Base-by-base conservation (phyloP, 371 early-diverging fungal genomes). In the Lichtheimia ramosa region DNA sequence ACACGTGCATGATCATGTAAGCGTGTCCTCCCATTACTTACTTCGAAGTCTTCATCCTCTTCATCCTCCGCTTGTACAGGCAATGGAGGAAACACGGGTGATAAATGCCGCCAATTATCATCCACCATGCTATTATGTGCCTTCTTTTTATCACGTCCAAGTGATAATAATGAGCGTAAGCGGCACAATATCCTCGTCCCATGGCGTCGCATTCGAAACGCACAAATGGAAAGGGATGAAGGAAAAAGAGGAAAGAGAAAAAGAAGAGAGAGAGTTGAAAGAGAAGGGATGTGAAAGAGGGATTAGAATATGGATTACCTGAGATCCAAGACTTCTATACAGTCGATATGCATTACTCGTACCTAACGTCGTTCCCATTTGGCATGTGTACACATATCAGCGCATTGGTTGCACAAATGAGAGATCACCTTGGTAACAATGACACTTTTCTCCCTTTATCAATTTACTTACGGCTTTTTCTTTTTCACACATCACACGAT, bases 11-110 rank as follows among this genome's bases (percentile, higher is more conserved):
- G 46, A 46, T 46, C 46, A 46, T 16, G 21, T 21, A 46, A n/a
- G 21, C 46, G 21, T 46, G n/a, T 34, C 21, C 46, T 46, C 46
- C 46, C 15, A 12, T 46, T 16, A 2, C 46, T 46, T 46, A 46
- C 46, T 12, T 46, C 46, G 10, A 46, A 46, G 7, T 46, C 18
- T 21, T 46, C 46, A 46, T 46, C 21, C 46, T 18, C n/a, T n/a
- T 46, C 46, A 46, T 46, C 46, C 21, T 46, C 46, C 18, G 21
- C 46, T 21, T 46, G n/a, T n/a, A 46, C n/a, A 46, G 46, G 46
- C 46, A 46, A 21, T 18, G 46, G 46, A 21, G 46, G 46, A 21
- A 18, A 46, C 21, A 18, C 46, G 21, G 46, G 46, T n/a, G 46
- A 46, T 6, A 46, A 21, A 21, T 46, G 46, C 18, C 46, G 46